These are phyloP conservation scores for Phyllosticta capitalensis DNA, from an alignment of 2,329 filamentous ascomycete genomes.

Conservation along the genomic window DNA sequence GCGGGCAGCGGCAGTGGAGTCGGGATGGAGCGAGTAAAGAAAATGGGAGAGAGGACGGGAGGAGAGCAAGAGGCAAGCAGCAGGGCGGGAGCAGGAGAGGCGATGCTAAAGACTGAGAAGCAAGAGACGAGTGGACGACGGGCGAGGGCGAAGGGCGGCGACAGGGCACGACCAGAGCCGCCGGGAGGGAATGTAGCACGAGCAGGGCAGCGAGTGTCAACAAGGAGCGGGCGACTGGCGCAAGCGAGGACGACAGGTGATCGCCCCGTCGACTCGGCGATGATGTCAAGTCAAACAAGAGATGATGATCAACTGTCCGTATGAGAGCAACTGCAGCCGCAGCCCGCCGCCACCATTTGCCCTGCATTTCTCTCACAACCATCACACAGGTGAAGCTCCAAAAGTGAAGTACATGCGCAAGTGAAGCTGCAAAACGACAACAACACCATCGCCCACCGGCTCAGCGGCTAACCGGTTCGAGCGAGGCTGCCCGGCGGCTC, in stretches of 20 bases:
- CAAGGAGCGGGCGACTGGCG: no score
- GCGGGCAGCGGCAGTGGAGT: conserved; percentile 4
- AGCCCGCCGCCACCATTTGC: no score
- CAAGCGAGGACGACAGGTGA: not conserved
- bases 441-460: no score
- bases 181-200: not conserved
- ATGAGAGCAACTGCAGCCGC: not conserved
- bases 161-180: not conserved
- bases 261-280: not conserved
- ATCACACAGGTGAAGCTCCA: no score
- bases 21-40: not conserved
- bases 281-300: not conserved
- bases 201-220: no score
- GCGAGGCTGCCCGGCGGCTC: no score
- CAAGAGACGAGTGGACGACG: not conserved
- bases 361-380: no score
- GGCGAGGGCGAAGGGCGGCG: not conserved
- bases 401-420: no score
- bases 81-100: no score
- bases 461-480: no score
- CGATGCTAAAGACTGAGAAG: no score
- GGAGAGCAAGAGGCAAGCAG: not conserved
- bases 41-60: not conserved
- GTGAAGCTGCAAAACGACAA: no score
- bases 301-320: not conserved